Evolutionary conservation across 176 grass and related monocot genomes (phyloP).

Genomic region (Phragmites australis): DNA sequence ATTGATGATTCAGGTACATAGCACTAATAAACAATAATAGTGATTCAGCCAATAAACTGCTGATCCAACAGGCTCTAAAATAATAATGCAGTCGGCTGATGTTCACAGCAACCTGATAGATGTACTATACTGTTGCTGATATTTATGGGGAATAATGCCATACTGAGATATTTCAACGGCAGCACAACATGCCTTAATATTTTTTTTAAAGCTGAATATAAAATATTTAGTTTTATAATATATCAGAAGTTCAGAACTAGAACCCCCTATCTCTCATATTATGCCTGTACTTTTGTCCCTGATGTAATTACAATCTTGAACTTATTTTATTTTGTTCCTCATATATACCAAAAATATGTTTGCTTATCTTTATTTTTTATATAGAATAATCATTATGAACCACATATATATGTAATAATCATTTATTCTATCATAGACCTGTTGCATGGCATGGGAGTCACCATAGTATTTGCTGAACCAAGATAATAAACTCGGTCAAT

Average conservation of each 20-base stretch:
- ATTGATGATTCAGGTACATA: constrained; percentile 30
- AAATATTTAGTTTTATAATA: neutral
- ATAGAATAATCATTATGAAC: neutral
- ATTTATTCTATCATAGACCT: neutral
- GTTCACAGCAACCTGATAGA: neutral
- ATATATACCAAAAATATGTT: neutral
- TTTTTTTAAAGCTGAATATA: neutral
- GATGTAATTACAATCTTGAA: neutral
- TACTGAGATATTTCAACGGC: constrained; percentile 3
- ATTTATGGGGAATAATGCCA: neutral
- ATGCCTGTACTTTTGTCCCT: neutral
- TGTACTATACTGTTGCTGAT: neutral
- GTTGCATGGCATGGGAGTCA: neutral
- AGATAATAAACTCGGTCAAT: neutral
- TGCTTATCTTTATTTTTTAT: neutral
- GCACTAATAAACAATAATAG: constrained; percentile 19
- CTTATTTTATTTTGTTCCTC: neutral
- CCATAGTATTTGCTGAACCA: neutral
- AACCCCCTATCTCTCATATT: neutral
- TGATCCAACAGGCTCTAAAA: constrained; percentile 18
- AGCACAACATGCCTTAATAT: neutral
- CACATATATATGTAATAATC: neutral
- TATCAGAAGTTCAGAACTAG: neutral
- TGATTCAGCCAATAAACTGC: constrained; percentile 16
- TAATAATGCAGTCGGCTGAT: neutral